phyloP scores from a whole-genome alignment of 441 rosid genomes.

The Erodium moschatum region DNA sequence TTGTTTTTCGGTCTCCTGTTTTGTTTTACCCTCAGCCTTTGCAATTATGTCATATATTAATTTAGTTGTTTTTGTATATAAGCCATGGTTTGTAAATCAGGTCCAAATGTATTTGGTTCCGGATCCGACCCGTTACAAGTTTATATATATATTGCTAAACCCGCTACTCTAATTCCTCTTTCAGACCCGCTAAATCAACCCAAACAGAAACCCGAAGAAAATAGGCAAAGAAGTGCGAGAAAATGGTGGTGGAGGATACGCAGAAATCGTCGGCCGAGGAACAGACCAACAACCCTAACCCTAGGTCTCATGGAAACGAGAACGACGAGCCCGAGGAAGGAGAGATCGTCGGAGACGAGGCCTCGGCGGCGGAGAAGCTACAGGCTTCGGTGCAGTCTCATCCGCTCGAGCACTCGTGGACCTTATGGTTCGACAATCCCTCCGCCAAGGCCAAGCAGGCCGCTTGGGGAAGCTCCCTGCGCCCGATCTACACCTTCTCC shows the following conservation, averaged over 20 bases:
- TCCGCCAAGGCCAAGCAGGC: conserved; percentile 44
- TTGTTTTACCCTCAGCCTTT: no score
- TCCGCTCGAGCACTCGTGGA: conserved; percentile 70
- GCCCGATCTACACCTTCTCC: conserved; percentile 54
- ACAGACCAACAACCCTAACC: background rate
- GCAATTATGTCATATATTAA: no score
- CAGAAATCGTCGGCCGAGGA: background rate
- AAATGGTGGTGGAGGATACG: background rate
- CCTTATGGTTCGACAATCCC: conserved; percentile 82
- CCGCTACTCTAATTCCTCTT: no score
- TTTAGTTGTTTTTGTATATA: no score
- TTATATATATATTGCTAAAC: no score
- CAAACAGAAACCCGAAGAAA: background rate
- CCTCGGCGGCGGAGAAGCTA: background rate
- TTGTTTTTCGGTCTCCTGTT: no score
- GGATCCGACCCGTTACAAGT: no score
- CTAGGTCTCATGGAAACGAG: background rate
- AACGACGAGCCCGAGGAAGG: conserved; percentile 30
- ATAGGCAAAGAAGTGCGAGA: background rate
- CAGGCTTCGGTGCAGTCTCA: conserved; percentile 24
- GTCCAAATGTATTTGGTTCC: no score
- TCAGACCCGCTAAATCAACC: no score
- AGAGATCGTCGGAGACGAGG: conserved; percentile 17
- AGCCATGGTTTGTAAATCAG: no score
- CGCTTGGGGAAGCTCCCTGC: conserved; percentile 69